Evolutionary conservation across 306 rosid species (phyloP).

Genomic region (Morella rubra): DNA sequence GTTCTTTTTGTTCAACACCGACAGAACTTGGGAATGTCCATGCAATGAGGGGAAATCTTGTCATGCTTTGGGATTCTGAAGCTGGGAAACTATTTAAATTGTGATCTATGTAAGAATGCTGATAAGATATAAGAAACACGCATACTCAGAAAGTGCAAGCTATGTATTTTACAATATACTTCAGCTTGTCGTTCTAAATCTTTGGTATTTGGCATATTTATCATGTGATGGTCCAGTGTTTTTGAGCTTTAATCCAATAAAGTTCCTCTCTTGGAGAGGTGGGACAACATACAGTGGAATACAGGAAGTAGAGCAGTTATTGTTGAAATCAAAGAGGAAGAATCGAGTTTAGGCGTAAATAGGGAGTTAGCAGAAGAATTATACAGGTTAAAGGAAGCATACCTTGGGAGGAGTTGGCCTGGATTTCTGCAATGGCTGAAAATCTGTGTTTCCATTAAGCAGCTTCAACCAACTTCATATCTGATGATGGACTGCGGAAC

Average conservation of each 20-base stretch:
- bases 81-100: neutral
- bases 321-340: neutral
- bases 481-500: neutral
- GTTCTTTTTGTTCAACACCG: constrained; percentile 17
- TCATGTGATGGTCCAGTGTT: neutral
- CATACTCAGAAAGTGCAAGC: neutral
- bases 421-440: neutral
- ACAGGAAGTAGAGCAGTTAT: neutral
- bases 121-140: neutral
- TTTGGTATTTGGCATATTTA: neutral
- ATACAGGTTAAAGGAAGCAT: neutral
- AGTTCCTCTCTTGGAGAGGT: too few relatives aligned
- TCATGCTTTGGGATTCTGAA: neutral
- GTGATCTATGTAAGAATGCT: neutral
- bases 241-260: neutral
- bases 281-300: too few relatives aligned
- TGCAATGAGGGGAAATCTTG: neutral
- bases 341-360: neutral
- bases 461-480: neutral
- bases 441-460: neutral
- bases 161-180: neutral
- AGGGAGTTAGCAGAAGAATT: neutral
- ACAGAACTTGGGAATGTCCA: neutral
- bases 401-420: neutral
- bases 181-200: neutral